Percentiles rank a stretch among this genome's conserved stretches.
These are phyloP conservation scores for Alternaria triticimaculans DNA, from an alignment of 2,329 filamentous ascomycete genomes.

Conservation along the genomic window DNA sequence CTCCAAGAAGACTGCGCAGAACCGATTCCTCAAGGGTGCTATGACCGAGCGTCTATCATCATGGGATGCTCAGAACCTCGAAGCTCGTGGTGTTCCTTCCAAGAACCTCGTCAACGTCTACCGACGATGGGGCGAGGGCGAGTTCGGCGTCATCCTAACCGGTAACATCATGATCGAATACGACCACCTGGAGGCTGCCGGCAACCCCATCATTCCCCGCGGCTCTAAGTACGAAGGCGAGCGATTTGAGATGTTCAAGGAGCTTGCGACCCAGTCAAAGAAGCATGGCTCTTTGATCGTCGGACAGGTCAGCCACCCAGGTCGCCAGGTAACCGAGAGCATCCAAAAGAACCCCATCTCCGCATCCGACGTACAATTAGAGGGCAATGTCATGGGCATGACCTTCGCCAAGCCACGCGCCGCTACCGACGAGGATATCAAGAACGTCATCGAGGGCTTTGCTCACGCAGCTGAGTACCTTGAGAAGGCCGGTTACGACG, in stretches of 20 bases:
- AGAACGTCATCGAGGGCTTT: constrained; percentile 64
- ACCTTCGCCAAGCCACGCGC: constrained; percentile 62
- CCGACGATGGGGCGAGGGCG: constrained; percentile 60
- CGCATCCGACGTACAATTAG: constrained; percentile 54
- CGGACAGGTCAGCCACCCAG: constrained; percentile 68
- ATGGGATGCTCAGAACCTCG: constrained; percentile 62
- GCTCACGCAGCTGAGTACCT: constrained; percentile 67
- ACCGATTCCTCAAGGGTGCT: constrained; percentile 71
- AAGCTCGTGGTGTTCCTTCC: constrained; percentile 61
- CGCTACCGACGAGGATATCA: constrained; percentile 63
- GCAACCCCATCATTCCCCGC: constrained; percentile 66
- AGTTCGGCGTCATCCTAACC: constrained; percentile 60
- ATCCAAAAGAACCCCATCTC: constrained; percentile 60
- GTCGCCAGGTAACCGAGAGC: constrained; percentile 58
- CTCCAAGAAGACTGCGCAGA: constrained; percentile 63
- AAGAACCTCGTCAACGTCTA: constrained; percentile 63
- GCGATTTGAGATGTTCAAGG: constrained; percentile 66
- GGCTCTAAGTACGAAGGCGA: constrained; percentile 60
- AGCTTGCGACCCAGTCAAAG: constrained; percentile 62
- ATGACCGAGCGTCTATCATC: constrained; percentile 71
- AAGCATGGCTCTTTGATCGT: constrained; percentile 65
- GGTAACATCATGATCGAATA: constrained; percentile 71
- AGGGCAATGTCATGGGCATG: constrained; percentile 51
- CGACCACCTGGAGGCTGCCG: constrained; percentile 64
- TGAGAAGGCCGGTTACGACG: constrained; percentile 67